These are phyloP conservation scores for Knufia petricola DNA, from an alignment of 2,329 filamentous ascomycete genomes.

Conservation along the genomic window DNA sequence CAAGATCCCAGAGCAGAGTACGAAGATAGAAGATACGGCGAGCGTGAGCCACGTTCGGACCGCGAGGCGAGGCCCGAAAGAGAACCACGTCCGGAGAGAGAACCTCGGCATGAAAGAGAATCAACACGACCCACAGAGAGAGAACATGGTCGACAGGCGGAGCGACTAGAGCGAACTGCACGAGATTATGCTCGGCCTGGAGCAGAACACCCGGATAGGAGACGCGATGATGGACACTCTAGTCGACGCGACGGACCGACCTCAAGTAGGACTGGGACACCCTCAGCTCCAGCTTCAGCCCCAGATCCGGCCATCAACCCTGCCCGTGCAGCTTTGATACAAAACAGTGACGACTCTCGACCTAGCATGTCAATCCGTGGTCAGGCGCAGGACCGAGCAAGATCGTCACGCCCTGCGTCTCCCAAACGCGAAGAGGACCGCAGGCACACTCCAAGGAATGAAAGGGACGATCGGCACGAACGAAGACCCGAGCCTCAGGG, in stretches of 20 bases:
- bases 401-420: constrained; percentile 19
- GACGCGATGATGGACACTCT: constrained; percentile 6
- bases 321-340: constrained; percentile 26
- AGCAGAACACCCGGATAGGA: constrained; percentile 1
- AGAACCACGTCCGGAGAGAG: constrained; percentile 19
- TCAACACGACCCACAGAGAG: not conserved
- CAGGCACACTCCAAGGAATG: constrained; percentile 14
- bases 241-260: constrained; percentile 1
- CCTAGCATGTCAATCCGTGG: constrained; percentile 11
- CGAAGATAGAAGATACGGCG: constrained; percentile 13
- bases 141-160: constrained; percentile 5
- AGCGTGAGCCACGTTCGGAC: constrained; percentile 10
- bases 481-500: constrained; percentile 9
- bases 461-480: constrained; percentile 16
- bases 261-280: constrained; percentile 12
- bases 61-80: constrained; percentile 13
- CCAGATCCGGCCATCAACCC: constrained; percentile 17
- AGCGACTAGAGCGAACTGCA: not conserved
- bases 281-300: constrained; percentile 19
- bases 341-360: constrained; percentile 17
- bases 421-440: constrained; percentile 22
- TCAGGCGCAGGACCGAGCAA: constrained; percentile 14
- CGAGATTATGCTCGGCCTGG: constrained; percentile 23
- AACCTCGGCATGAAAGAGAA: constrained; percentile 15
- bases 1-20: constrained; percentile 10